Base-by-base conservation (phyloP, 2,329 filamentous ascomycete species). In the Penicillium sp. region DNA sequence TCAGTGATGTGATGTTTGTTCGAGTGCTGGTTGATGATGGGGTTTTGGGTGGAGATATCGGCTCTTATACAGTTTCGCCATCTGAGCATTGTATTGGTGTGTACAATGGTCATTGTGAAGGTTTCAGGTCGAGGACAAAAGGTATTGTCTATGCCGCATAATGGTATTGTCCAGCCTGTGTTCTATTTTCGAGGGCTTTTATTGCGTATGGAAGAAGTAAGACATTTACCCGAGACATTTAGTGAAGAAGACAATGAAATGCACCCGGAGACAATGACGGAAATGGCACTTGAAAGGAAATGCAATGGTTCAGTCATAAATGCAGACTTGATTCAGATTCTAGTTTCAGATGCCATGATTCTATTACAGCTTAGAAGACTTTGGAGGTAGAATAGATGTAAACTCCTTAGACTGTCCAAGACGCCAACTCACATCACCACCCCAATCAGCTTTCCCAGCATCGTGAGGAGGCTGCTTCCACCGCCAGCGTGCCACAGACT, bases 391-490 rank as follows among this genome's bases (percentile, higher is more conserved):
- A 12, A 71, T 57, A 23, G 62, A 62, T 15, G 51, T 51, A 4
- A 73, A 57, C 45, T 73, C 70, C 50, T 63, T 65, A 26, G 67
- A 65, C 41, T 63, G 55, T 18, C 79, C 79, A 56, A 81, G 67
- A 14, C 78, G 70, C 79, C 79, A 81, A 47, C 76, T 79, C 1
- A 81, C 78, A 55, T 74, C 73, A 46, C 75, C 74, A n/a, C 74
- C 74, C 74, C 76, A 77, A 33, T 74, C 69, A 47, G 66, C 64
- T 20, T 66, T 67, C 26, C 66, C 68, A 2, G 59, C 51, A 29
- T 66, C 66, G 14, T 61, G 58, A 29, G 66, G 25, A 1, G 53
- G 49, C 12, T 63, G 63, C 69, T 82, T 83, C 82, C 82, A 85
- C 18, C 75, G 67, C 82, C 82, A 85, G 25, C 80, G 69, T 2